Base-by-base conservation (phyloP, 345 rosid species). In the Syzygium jambos region DNA sequence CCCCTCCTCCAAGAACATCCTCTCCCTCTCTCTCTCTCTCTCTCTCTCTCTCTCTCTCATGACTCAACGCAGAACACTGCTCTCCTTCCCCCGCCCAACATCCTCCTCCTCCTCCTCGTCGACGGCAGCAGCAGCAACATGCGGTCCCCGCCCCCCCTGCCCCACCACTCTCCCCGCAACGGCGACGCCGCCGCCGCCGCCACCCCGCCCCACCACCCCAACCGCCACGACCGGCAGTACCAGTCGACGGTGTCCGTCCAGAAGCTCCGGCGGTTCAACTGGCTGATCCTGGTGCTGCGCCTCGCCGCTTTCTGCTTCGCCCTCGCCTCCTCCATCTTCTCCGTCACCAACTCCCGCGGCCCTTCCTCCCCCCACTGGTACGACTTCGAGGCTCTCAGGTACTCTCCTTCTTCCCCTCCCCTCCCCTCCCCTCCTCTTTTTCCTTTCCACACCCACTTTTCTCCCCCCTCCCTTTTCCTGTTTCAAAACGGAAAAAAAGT, bases 361-460 rank as follows among this genome's bases (percentile, higher is more conserved):
- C 86, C 95, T 90, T 87, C 43, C 89, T 93, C 93, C 9, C 96
- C 94, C 85, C 94, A 84, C 89, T 98, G 99, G 99, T 93, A 89
- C 91, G 96, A 95, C 87, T 98, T 94, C 87, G 98, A 95, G 89
- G 99, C 99, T 78, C 95, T 94, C 96, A 95, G 99, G 98, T 97
- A 89, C 88, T 84, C 65, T 57, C 65, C 27, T 57, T 11, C 30
- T 41, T 16, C 9, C 73, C 23, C 11, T 8, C n/a, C 17, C 56
- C 27, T 17, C 52, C 23, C 23, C 6, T 12, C 52, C 17, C 23
- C 73, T 59, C 21, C 17, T 38, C 46, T 17, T 38, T 65, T 34
- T 68, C 7, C 25, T 73, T 73, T 73, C 11, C 80, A 11, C 21
- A 17, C 16, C 80, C 80, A 19, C 27, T 34, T 49, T 73, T 73